Conservation (phyloP, 1,284 basidiomycete genomes). For the Ustilago curta region DNA sequence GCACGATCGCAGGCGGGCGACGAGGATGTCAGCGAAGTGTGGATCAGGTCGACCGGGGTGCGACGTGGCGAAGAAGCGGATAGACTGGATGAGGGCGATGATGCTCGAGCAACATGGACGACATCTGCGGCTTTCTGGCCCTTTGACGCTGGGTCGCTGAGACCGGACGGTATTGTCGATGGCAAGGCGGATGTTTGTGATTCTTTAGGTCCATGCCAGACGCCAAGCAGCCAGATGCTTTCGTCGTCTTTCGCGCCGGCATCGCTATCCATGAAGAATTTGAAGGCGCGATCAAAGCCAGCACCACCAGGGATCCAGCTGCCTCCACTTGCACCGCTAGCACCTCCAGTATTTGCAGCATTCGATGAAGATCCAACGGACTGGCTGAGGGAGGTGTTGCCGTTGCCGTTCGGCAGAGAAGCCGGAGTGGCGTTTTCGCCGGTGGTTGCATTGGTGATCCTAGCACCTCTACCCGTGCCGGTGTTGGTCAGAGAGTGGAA, state of each 20-base stretch:
- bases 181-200: conserved; percentile 6
- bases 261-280: conserved; percentile 59
- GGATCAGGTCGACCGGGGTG: conserved; percentile 21
- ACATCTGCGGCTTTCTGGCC: conserved; percentile 10
- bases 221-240: conserved; percentile 63
- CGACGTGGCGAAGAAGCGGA: conserved; percentile 26
- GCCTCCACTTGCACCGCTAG: conserved; percentile 10
- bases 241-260: conserved; percentile 34
- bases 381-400: conserved; percentile 4
- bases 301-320: conserved; percentile 40
- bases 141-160: background rate
- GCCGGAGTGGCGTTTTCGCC: conserved; percentile 11
- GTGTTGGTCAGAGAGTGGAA: conserved; percentile 26
- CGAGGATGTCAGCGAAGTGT: conserved; percentile 18
- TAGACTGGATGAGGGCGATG: conserved; percentile 22
- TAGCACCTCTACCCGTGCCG: conserved; percentile 12
- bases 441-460: conserved; percentile 3
- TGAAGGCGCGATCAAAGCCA: conserved; percentile 58
- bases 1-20: conserved; percentile 14
- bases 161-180: background rate
- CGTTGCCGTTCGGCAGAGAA: conserved; percentile 4
- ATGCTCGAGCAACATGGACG: conserved; percentile 8
- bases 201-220: conserved; percentile 55
- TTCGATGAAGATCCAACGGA: conserved; percentile 4
- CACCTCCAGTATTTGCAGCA: too few species aligned